Base-by-base conservation (phyloP, 176 grass and related monocot genomes). In the Avena sativa region DNA sequence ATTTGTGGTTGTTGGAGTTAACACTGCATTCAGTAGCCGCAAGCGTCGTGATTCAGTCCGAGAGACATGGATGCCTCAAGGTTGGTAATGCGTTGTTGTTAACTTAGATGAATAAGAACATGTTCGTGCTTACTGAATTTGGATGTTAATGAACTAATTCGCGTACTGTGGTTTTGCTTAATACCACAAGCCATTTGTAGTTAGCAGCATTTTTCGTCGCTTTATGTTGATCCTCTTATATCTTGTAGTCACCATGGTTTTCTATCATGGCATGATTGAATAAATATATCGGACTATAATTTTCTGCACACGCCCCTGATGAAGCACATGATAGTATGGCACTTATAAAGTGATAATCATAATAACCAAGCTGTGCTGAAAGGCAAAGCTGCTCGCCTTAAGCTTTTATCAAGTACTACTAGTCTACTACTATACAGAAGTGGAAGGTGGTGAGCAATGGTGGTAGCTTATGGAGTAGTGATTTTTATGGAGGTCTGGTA, bases 21-120 rank as follows among this genome's bases (percentile, higher is more conserved):
- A 99, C 77, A 99, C 97, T 0, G 97, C 94, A 48, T 93, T 96
- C 77, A 99, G 92, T 77, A 99, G 97, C 84, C 92, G 94, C 80
- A 99, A 96, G 71, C 90, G 97, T 23, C 88, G 97, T 28, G 94
- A 99, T 87, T 99, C 97, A 40, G 90, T 99, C 57, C 88, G 97
- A 23, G 90, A 94, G 43, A 93, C 97, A 71, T 99, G 97, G 97
- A 99, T 99, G 97, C 97, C 92, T 80, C 97, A 96, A 93, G 97
- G 97, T 99, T 64, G 46, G 82, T 76, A 68, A n/a, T 48, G 28
- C 36, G n/a, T 15, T 82, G 17, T 44, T 74, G 51, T 66, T n/a
- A 81, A 9, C 73, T 73, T 63, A 58, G 58, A 74, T 11, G 57
- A 71, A 79, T 88, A 81, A 84, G 75, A 70, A 58, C n/a, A 65